These are phyloP conservation scores for Phylloporus sp. DNA, from an alignment of 1,284 basidiomycete species.

Conservation along the genomic window DNA sequence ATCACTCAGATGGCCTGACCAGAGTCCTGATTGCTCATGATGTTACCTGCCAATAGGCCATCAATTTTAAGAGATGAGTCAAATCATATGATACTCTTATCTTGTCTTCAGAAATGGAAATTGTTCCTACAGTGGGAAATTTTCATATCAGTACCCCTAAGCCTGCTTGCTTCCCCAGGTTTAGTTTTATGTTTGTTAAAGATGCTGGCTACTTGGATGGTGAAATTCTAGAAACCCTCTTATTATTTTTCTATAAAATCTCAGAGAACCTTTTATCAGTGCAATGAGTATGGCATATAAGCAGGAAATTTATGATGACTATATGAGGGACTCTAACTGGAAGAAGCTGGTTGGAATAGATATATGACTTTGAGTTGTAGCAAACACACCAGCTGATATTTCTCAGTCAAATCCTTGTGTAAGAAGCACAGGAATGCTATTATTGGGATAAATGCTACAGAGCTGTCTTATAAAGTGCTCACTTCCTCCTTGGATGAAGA, in stretches of 20 bases:
- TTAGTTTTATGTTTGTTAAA: not conserved
- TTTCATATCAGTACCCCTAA: not conserved
- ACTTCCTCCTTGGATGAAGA: too few species aligned
- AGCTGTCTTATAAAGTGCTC: too few species aligned
- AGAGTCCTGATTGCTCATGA: constrained; percentile 23
- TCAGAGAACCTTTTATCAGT: not conserved
- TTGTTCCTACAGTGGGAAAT: not conserved
- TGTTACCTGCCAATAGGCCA: constrained; percentile 22
- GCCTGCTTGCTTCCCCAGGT: not conserved
- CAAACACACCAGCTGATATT: too few species aligned
- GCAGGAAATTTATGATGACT: not conserved
- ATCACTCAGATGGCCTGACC: constrained; percentile 12
- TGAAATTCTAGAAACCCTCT: not conserved
- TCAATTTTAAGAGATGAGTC: constrained; percentile 6
- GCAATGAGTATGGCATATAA: not conserved
- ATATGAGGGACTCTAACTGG: not conserved
- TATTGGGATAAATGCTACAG: too few species aligned
- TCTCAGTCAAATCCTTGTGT: not conserved
- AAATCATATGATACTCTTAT: not conserved
- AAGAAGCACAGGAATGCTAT: too few species aligned
- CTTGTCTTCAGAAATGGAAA: not conserved
- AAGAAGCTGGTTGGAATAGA: not conserved
- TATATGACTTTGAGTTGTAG: too few species aligned
- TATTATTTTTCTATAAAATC: not conserved
- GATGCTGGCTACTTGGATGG: not conserved